phyloP scores from a whole-genome alignment of 139 green algal species.

The Parachlorella kessleri region DNA sequence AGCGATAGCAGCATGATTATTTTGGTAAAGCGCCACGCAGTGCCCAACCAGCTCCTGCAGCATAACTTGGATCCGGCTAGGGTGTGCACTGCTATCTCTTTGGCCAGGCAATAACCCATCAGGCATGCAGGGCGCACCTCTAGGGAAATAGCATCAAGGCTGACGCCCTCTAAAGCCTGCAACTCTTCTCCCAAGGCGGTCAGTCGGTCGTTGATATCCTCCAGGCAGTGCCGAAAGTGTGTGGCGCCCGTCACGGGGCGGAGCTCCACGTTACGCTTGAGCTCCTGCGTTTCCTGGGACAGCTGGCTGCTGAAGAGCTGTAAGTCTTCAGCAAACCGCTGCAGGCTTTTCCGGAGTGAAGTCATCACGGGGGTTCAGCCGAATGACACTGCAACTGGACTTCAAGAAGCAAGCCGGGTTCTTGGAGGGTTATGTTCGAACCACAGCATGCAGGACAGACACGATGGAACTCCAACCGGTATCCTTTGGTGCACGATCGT shows the following conservation, averaged over 20 bases:
- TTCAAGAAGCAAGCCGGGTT: too few species aligned
- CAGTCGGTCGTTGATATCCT: conserved; percentile 20
- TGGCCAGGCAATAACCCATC: too few species aligned
- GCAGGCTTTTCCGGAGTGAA: not conserved
- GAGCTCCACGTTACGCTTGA: conserved; percentile 19
- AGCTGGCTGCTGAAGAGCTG: not conserved
- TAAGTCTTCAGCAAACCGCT: not conserved
- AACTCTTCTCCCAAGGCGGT: conserved; percentile 21
- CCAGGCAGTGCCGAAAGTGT: conserved; percentile 21
- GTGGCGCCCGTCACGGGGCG: conserved; percentile 19
- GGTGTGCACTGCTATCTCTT: too few species aligned
- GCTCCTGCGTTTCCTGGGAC: not conserved
- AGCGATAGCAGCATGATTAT: conserved; percentile 17
- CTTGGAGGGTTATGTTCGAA: too few species aligned
- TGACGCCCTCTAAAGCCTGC: conserved; percentile 15
- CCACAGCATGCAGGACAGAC: too few species aligned
- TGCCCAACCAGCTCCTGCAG: conserved; percentile 40
- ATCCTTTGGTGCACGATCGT: too few species aligned
- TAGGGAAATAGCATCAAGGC: conserved; percentile 23
- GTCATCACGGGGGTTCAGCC: not conserved
- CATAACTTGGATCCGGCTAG: too few species aligned
- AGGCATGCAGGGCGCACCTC: conserved; percentile 15
- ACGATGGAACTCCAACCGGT: too few species aligned
- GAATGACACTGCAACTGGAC: not conserved
- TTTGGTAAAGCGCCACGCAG: conserved; percentile 28